A percentile compares a stretch with the other conserved stretches of the same genome.
These are phyloP conservation scores for Lachnellula cervina DNA, from an alignment of 2,329 filamentous ascomycete species.

Conservation along the genomic window DNA sequence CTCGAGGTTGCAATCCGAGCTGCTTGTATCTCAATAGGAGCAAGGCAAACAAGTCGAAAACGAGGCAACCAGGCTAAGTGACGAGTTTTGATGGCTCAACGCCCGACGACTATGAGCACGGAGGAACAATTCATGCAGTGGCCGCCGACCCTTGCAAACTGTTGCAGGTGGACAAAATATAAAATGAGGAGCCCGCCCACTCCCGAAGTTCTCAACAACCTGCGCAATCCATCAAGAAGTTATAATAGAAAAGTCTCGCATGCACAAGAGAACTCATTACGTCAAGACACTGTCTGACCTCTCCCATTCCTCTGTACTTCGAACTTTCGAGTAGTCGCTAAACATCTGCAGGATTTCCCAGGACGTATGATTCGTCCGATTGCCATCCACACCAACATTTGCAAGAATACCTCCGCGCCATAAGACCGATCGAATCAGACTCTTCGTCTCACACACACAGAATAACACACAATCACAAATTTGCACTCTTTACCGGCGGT, in stretches of 20 bases:
- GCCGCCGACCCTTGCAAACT: slow-evolving; percentile 17
- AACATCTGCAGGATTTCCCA: slow-evolving; percentile 18
- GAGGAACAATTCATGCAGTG: slow-evolving; percentile 9
- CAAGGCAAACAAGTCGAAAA: slow-evolving; percentile 15
- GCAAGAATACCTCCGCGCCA: slow-evolving; percentile 1
- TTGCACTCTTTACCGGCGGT: slow-evolving; percentile 1
- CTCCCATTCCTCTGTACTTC: slow-evolving; percentile 6
- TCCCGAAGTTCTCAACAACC: not conserved
- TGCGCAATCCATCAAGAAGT: not conserved
- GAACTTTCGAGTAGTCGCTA: slow-evolving; percentile 24
- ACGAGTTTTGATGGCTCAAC: slow-evolving; percentile 3
- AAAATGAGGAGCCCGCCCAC: slow-evolving; percentile 18
- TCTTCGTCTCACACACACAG: not conserved
- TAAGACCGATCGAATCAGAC: slow-evolving; percentile 14
- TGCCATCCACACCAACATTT: slow-evolving; percentile 13
- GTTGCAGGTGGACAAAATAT: slow-evolving; percentile 13
- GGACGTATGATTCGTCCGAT: slow-evolving; percentile 20
- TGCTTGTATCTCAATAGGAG: slow-evolving; percentile 10
- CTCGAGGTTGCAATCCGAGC: slow-evolving; percentile 4
- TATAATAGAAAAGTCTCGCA: not conserved
- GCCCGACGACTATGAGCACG: slow-evolving; percentile 9
- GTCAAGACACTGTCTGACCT: not conserved
- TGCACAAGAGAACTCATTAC: not conserved
- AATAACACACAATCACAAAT: not conserved
- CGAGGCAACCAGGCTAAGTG: slow-evolving; percentile 23